Evolutionary conservation across 306 rosid species (phyloP), one percentile per base, ranked within the genome.

Genomic region (Boehmeria nivea): DNA sequence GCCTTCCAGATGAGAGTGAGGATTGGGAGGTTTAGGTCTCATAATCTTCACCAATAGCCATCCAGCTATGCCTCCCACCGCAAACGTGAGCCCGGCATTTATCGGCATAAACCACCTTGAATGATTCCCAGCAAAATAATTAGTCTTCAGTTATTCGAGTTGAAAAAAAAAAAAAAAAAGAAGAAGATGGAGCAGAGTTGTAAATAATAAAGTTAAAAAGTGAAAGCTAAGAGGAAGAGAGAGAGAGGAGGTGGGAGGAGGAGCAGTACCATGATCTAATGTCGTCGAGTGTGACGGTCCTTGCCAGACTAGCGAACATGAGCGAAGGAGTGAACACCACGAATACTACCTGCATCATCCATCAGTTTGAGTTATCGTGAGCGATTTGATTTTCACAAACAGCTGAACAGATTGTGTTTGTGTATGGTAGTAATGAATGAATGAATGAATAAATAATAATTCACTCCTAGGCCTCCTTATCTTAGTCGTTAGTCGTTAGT

Each of bases 51-150:
- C 95, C 46, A 83, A 59, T 11, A 87, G 54, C 95, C 96, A 87
- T 51, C 96, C 99, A 12, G 83, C 56, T 43, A 83, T 65, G 27
- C 94, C 87, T 69, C 99, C 99, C 34, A 87, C 33, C 16, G 80
- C 17, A 78, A 87, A 93, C 48, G 96, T 87, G 33, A 93, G 75
- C 15, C 63, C 95, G 59, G 80, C 75, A 15, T 93, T 87, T 13
- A 85, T 60, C 0, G 95, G 85, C 99, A 93, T 93, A 63, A 82
- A 93, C 99, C 99, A 93, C 99, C 99, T 93, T 40, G 19, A 52
- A 38, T 6, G 14, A 11, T 31, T 31, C 36, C 36, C 36, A 31
- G n/a, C n/a, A n/a, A n/a, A n/a, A n/a, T n/a, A n/a, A n/a, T n/a
- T n/a, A n/a, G n/a, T n/a, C n/a, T n/a, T n/a, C n/a, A n/a, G n/a